Evolutionary conservation across 2,329 filamentous ascomycete genomes (phyloP).

Genomic region (Aureobasidium subglaciale): DNA sequence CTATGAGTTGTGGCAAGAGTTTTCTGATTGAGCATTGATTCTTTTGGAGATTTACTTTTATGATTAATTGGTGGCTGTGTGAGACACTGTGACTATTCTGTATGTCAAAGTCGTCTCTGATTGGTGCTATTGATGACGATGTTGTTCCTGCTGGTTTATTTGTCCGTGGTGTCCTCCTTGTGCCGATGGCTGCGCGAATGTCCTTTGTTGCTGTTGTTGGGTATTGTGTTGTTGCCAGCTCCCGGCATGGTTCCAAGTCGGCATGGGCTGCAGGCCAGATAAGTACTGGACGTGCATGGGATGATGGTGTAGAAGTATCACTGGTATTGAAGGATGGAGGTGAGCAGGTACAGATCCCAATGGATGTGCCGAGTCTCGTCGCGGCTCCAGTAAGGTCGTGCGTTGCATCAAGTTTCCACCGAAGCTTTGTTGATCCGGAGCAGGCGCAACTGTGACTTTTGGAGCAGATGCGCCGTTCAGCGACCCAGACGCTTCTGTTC

Average conservation of each 20-base stretch:
- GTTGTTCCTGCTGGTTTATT: not conserved
- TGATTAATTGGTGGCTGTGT: not conserved
- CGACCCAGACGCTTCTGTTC: not conserved
- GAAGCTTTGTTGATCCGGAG: not conserved
- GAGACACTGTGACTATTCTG: no score
- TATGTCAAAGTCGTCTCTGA: no score
- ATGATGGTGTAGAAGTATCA: not conserved
- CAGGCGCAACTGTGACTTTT: not conserved
- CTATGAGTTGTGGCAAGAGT: no score
- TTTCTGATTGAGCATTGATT: no score
- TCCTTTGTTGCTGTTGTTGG: not conserved
- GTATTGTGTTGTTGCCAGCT: not conserved
- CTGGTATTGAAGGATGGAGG: not conserved
- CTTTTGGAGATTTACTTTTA: no score
- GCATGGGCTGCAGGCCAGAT: not conserved
- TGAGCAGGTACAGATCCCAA: not conserved
- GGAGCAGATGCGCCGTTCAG: not conserved
- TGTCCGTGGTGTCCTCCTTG: not conserved
- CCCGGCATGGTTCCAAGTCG: not conserved
- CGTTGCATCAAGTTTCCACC: not conserved
- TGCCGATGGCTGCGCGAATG: not conserved
- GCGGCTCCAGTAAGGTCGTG: not conserved
- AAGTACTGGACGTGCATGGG: not conserved
- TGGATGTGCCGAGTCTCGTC: constrained; percentile 11
- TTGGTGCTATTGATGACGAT: not conserved